phyloP scores from a whole-genome alignment of 768 basidiomycete genomes.

The Phylloporus arenicola region DNA sequence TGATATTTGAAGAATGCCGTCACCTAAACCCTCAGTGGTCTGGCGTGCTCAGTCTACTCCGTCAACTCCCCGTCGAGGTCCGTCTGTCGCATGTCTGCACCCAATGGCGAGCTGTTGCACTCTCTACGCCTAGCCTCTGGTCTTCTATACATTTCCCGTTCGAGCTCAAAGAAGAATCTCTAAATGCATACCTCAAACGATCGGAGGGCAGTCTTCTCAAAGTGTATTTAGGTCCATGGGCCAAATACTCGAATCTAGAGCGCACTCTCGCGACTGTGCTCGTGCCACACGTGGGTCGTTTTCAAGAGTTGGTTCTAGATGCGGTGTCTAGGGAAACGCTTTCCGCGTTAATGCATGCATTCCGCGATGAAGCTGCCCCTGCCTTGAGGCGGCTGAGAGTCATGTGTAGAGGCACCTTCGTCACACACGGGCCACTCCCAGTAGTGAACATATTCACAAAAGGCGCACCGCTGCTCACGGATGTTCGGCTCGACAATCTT shows the following conservation, averaged over 20 bases:
- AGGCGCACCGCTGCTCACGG: conserved; percentile 29
- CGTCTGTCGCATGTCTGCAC: conserved; percentile 32
- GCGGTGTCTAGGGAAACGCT: conserved; percentile 29
- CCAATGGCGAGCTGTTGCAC: conserved; percentile 33
- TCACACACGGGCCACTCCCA: conserved; percentile 24
- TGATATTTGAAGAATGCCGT: conserved; percentile 30
- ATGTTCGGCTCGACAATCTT: conserved; percentile 31
- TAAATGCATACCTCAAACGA: conserved; percentile 31
- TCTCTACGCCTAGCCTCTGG: conserved; percentile 32
- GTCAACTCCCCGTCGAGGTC: conserved; percentile 30
- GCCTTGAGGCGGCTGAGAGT: conserved; percentile 22
- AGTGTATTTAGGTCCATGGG: conserved; percentile 31
- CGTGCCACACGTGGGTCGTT: conserved; percentile 27
- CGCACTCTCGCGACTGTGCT: conserved; percentile 20
- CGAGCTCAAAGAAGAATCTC: conserved; percentile 24
- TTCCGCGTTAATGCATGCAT: conserved; percentile 16
- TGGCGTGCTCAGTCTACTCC: conserved; percentile 29
- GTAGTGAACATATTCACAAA: conserved; percentile 21
- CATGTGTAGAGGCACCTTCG: conserved; percentile 29
- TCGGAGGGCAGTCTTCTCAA: conserved; percentile 28
- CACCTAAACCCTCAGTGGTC: conserved; percentile 30
- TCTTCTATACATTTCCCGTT: conserved; percentile 30
- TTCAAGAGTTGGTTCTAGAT: conserved; percentile 28
- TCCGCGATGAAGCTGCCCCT: conserved; percentile 25
- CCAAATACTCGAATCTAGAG: conserved; percentile 26